Percentiles rank a stretch among this genome's conserved stretches.
Conservation (phyloP, 345 rosid genomes). For the Erucastrum elatum region DNA sequence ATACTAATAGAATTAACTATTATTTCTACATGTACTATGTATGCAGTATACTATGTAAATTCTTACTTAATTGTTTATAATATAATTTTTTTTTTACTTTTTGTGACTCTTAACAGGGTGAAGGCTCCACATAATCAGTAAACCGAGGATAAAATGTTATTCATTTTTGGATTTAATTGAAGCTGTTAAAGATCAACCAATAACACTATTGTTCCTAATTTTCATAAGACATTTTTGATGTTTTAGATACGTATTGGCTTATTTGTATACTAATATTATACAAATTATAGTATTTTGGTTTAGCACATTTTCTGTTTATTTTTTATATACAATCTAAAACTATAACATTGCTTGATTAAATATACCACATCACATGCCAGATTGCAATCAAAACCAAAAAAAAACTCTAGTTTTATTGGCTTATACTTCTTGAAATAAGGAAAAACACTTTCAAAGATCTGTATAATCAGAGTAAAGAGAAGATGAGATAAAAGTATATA, state of each 20-base stretch:
- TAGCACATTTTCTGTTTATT: background rate
- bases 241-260: background rate
- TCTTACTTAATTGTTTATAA: background rate
- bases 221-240: background rate
- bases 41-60: background rate
- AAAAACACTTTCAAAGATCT: background rate
- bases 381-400: background rate
- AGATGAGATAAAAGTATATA: background rate
- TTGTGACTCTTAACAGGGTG: slow-evolving; percentile 15
- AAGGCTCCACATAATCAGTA: slow-evolving; percentile 5
- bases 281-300: background rate
- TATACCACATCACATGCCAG: background rate
- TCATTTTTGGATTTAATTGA: background rate
- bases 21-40: background rate
- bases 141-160: background rate
- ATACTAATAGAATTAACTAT: background rate
- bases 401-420: background rate
- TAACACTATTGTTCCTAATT: background rate
- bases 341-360: background rate
- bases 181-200: background rate
- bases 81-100: background rate
- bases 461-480: background rate
- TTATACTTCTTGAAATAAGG: background rate
- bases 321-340: background rate
- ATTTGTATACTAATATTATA: background rate